Evolutionary conservation across 1,284 basidiomycete genomes (phyloP).

Genomic region (Tetrapyrgos nigripes): DNA sequence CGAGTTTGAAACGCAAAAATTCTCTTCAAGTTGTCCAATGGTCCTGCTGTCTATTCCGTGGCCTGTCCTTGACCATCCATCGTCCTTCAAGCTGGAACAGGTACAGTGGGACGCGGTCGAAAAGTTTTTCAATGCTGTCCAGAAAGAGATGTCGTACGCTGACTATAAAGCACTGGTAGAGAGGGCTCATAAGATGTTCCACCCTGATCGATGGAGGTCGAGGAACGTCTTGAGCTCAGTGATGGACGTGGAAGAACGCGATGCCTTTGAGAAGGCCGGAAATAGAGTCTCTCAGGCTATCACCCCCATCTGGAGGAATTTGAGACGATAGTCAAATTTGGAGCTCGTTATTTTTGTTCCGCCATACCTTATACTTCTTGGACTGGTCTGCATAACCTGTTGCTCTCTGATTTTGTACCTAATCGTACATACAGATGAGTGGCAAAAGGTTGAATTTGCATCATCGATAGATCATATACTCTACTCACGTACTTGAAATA

Average conservation of each 20-base stretch:
- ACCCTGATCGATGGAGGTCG: constrained; percentile 24
- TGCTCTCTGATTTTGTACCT: too few species aligned
- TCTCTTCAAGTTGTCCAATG: not conserved
- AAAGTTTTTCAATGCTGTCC: constrained; percentile 16
- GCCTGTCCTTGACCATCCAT: constrained; percentile 7
- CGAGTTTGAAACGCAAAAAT: not conserved
- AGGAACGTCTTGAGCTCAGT: constrained; percentile 20
- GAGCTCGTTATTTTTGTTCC: too few species aligned
- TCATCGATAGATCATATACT: too few species aligned
- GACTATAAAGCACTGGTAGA: constrained; percentile 17
- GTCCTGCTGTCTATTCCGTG: not conserved
- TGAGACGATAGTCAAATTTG: too few species aligned
- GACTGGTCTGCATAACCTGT: too few species aligned
- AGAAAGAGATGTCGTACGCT: not conserved
- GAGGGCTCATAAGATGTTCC: constrained; percentile 21
- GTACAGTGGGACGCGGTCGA: constrained; percentile 22
- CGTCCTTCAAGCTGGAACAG: constrained; percentile 5
- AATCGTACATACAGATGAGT: too few species aligned
- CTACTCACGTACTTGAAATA: too few species aligned
- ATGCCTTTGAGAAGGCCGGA: constrained; percentile 13
- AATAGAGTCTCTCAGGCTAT: constrained; percentile 26
- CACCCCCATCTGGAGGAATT: constrained; percentile 22
- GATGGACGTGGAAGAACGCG: constrained; percentile 14
- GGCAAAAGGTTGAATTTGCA: too few species aligned
- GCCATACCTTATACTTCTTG: too few species aligned